Percentiles rank a stretch among this genome's conserved stretches.
phyloP scores from a whole-genome alignment of 148 eudicot species.

The Spergularia bocconei region DNA sequence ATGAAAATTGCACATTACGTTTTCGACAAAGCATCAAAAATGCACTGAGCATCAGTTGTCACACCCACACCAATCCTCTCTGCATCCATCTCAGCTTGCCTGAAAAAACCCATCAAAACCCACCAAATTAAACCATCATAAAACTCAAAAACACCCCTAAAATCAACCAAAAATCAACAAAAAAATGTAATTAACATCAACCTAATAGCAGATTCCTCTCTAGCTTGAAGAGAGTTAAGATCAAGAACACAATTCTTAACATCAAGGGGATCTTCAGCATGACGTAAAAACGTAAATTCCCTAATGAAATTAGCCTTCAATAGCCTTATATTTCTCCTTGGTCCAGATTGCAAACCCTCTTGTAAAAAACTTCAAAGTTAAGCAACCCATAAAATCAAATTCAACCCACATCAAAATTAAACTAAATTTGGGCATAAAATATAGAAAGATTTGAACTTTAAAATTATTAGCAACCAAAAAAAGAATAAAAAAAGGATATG shows the following conservation, averaged over 20 bases:
- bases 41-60: constrained; percentile 76
- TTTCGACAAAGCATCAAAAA: constrained; percentile 91
- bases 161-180: not conserved
- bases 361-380: constrained; percentile 48
- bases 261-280: constrained; percentile 81
- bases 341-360: constrained; percentile 63
- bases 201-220: constrained; percentile 91
- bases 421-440: not conserved
- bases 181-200: constrained; percentile 4
- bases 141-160: not conserved
- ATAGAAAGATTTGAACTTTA: not conserved
- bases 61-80: constrained; percentile 98
- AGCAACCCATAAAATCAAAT: constrained; percentile 30
- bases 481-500: constrained; percentile 80
- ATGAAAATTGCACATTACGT: constrained; percentile 53
- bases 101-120: constrained; percentile 28
- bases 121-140: not conserved
- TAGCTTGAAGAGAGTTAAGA: constrained; percentile 64
- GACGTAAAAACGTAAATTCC: constrained; percentile 68
- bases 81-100: constrained; percentile 93
- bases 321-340: constrained; percentile 67
- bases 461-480: not conserved
- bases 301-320: constrained; percentile 77
- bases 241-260: constrained; percentile 59
- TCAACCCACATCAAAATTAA: not conserved